Base-by-base conservation (phyloP, 2,329 filamentous ascomycete species). In the Ustulina deusta region DNA sequence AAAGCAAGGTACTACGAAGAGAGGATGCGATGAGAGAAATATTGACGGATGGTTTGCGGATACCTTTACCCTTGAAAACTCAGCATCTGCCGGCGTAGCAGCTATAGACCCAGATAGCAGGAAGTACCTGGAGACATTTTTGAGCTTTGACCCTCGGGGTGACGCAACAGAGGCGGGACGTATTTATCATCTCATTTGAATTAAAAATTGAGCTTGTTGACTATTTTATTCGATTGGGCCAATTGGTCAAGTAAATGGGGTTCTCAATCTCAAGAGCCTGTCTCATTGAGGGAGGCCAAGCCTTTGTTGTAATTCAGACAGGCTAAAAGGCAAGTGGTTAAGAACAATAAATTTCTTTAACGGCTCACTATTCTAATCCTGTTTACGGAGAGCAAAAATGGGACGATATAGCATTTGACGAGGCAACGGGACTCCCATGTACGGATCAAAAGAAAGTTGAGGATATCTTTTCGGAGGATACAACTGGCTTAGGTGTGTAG, bases 71-170 rank as follows among this genome's bases (percentile, higher is more conserved):
- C 65, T 67, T 34, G 54, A 36, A 17, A 44, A 32, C n/a, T 63
- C 60, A 15, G 65, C 65, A 34, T 27, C 59, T 10, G 11, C 36
- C 2, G 65, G 65, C 20, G 65, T 29, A 44, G 60, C 58, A n/a
- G 65, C 65, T 29, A 61, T 46, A 40, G 65, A 67, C 22, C 5
- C 29, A 27, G 65, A 67, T 48, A 67, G 65, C 32, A 60, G 55
- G 32, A 60, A 63, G n/a, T 67, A 67, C 34, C 29, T 67, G 25
- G n/a, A 54, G 54, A 63, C 65, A 6, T 67, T 67, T 27, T 67
- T 67, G 40, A 63, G 55, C 22, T 63, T 67, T 20, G 40, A 32
- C 2, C 65, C 65, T 11, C 38, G 29, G 25, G 65, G 49, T 32
- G 55, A 67, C 25, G 46, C 65, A 6, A 58, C n/a, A 27, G 36